Evolutionary conservation across 306 rosid genomes (phyloP), one percentile per base, ranked within the genome.

Genomic region (Prosopis cineraria): DNA sequence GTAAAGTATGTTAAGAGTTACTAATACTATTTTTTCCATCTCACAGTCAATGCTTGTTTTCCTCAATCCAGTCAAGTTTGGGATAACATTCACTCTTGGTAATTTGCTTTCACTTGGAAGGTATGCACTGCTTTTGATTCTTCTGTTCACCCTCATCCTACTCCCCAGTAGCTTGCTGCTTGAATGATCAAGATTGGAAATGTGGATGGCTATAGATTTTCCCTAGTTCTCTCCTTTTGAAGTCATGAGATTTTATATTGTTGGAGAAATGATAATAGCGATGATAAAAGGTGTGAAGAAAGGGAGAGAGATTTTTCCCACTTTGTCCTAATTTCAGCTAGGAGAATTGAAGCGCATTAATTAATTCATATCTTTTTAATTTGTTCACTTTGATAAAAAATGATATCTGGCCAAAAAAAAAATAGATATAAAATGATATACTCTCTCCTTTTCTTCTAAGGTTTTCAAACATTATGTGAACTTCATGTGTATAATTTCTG

Each of bases 11-110:
- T 41, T 72, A 76, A 7, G 73, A 72, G 19, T 24, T 56, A 83
- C 89, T 88, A 65, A 84, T 77, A 13, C 48, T 11, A 31, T 60
- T 75, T 81, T 79, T 43, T 40, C 65, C 74, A 64, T 87, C 78
- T 67, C 48, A 81, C 97, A 94, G 98, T 94, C 98, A 5, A 79
- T 94, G 97, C 90, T 94, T 70, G 97, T 94, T 83, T 92, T 94
- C 87, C 82, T 94, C 83, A 84, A 89, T 74, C 98, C 98, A 56
- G 86, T 94, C 87, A 94, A 94, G 89, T 94, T 94, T 79, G 98
- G 88, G 11, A 85, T 94, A 58, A 79, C 97, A 50, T 92, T 94
- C 88, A 92, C 98, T n/a, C 85, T 94, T 74, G 98, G 98, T 24
- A 92, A 94, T 88, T 76, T 94, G 85, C 97, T 92, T 79, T 84